Evolutionary conservation across 116 monocot species (phyloP), one percentile per base, ranked within the genome.

Genomic region (Trichopus zeylanicus): DNA sequence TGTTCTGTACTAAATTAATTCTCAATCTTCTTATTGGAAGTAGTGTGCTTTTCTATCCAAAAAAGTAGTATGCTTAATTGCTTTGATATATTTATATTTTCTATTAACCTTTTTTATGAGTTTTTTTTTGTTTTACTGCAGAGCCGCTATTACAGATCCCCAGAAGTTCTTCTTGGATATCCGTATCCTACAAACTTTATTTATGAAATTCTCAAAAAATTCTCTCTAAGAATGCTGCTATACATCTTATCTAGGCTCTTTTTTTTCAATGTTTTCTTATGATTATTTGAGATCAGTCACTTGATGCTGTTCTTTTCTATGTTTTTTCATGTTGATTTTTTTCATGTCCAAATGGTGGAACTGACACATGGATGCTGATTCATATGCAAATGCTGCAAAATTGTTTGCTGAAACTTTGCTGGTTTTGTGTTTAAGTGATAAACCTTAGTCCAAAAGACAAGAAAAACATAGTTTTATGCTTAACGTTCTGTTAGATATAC

Each of bases 111-210:
- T 33, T 33, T 8, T 33, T 57, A 33, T n/a, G 8, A 5, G 42
- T 12, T 42, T 16, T 16, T 42, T 42, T 42, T n/a, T 42, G 18
- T 42, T 67, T 52, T 46, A 26, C 51, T 66, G 58, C 88, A 99
- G 99, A 99, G 99, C 70, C 99, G 99, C 16, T 86, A 92, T 64
- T 99, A 99, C 68, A 87, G 99, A 57, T 99, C 99, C 64, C 92
- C 92, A 29, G 99, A 99, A 78, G 92, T 92, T 65, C 77, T 99
- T 71, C 83, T 99, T 56, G 88, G 88, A 35, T 92, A 85, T 61
- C 88, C 85, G 99, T 99, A 99, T 98, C 98, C 92, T 91, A 42
- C 0, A n/a, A 42, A 42, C n/a, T 42, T 12, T 42, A 42, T 1
- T 42, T 13, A 42, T 12, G 12, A 13, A 2, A n/a, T n/a, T n/a